Evolutionary conservation across 257 asterid genomes (phyloP), one percentile per base, ranked within the genome.

Genomic region (Apocynum venetum): DNA sequence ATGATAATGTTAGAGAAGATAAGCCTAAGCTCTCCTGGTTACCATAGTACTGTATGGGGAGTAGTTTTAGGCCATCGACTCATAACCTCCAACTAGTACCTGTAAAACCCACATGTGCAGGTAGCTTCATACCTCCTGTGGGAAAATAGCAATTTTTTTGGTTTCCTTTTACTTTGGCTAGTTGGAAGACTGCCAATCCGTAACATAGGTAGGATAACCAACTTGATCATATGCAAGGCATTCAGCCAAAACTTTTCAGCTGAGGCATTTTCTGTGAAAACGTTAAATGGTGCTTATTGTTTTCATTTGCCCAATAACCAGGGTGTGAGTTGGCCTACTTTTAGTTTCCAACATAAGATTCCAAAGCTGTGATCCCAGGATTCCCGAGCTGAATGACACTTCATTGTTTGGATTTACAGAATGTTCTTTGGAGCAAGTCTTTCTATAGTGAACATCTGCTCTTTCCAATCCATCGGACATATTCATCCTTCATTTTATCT

Each of bases 101-200:
- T 61, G 25, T 72, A 41, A 63, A 51, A 46, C 46, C 78, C 74
- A 15, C 10, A 17, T 12, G 44, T 59, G 43, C 56, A 14, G 38
- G 69, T 20, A 25, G 44, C 38, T 52, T 78, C 6, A 19, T 64
- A 64, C 70, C 70, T 40, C 35, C 51, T 40, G 71, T 66, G 71
- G 71, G 49, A 13, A 17, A 66, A 4, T 15, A 2, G 35, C 8
- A 14, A 14, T 40, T 64, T 53, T 14, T 56, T n/a, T 66, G n/a
- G 56, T 48, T 49, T 38, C 48, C 8, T 48, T n/a, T 48, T 35
- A 35, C 41, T 9, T 47, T 46, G 2, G 56, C 44, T 71, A n/a
- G 60, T 49, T 31, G 75, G 44, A 35, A 48, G 40, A 38, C 71
- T 14, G 44, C 71, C 75, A 9, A 20, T 71, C 44, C 11, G 1